Percentiles rank a stretch among this genome's conserved stretches.
Conservation (phyloP, 371 early-diverging fungal genomes). For the Blakeslea trispora region DNA sequence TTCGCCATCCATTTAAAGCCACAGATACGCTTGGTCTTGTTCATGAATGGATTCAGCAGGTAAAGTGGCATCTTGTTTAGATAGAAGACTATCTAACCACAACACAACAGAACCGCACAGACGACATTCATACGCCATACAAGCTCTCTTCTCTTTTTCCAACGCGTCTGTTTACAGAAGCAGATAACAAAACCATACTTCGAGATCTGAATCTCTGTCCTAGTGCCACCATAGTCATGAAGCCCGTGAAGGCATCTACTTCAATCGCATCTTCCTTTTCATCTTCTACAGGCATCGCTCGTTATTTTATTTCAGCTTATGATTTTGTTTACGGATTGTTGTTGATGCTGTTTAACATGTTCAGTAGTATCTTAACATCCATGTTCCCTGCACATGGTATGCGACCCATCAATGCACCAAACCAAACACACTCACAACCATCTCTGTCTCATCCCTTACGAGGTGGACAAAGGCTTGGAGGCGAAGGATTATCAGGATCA, state of each 20-base stretch:
- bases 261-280: neutral
- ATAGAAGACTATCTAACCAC: neutral
- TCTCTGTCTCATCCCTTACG: slow-evolving; percentile 9
- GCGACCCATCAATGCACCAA: neutral
- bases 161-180: slow-evolving; percentile 42
- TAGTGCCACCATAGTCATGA: slow-evolving; percentile 61
- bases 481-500: neutral
- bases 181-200: slow-evolving; percentile 45
- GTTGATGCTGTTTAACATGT: slow-evolving; percentile 24
- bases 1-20: slow-evolving; percentile 41
- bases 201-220: slow-evolving; percentile 53
- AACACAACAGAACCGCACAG: slow-evolving; percentile 34
- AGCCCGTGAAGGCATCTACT: slow-evolving; percentile 29
- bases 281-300: slow-evolving; percentile 14
- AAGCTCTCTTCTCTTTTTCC: slow-evolving; percentile 50
- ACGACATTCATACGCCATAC: slow-evolving; percentile 37
- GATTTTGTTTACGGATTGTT: slow-evolving; percentile 31
- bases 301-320: slow-evolving; percentile 30
- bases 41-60: slow-evolving; percentile 43
- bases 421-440: slow-evolving; percentile 5
- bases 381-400: slow-evolving; percentile 28
- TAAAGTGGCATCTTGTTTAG: slow-evolving; percentile 5
- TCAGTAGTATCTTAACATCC: slow-evolving; percentile 13
- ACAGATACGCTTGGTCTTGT: slow-evolving; percentile 35
- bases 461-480: slow-evolving; percentile 32